Base-by-base conservation (phyloP, 2,329 filamentous ascomycete species). In the Pseudogymnoascus sp. region DNA sequence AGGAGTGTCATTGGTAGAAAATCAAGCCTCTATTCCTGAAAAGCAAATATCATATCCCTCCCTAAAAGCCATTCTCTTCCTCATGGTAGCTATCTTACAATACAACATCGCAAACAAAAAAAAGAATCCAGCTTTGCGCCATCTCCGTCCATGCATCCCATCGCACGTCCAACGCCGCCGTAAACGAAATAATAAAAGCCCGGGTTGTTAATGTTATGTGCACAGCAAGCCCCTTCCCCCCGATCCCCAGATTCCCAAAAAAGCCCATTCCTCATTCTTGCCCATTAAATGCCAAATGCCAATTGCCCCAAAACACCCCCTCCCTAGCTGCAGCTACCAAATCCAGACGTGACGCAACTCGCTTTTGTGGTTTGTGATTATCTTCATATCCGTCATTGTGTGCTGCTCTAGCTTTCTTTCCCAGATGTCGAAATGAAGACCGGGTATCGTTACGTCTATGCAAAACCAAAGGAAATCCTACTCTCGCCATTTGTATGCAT, bases 401-500 rank as follows among this genome's bases (percentile, higher is more conserved):
- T 36, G 59, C 59, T 58, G 59, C 31, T 48, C 59, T 58, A 61
- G 31, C 38, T 61, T 61, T 61, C 42, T 61, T 51, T 44, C 42
- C 48, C 58, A 59, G 58, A 58, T 61, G 59, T 65, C 64, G 65
- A 66, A 69, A 68, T 68, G 64, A 65, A 68, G 64, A 68, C 67
- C 65, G 70, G 70, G 70, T 72, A 72, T 72, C 71, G 68, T 66
- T 70, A 61, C 65, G 66, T 72, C 68, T 71, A 71, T 71, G 68
- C 66, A 70, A 70, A 71, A 71, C 69, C 67, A 67, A 68, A 69
- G 61, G 67, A 68, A 60, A 68, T 65, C 59, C 65, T 65, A 65
- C 61, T 64, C 63, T 68, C 63, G 68, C 63, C 60, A 63, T 65
- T 36, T 62, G 59, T 61, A 62, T 61, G 59, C 59, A 41, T 62